Base-by-base conservation (phyloP, 2,329 filamentous ascomycete genomes). In the Aspergillus caelatus region DNA sequence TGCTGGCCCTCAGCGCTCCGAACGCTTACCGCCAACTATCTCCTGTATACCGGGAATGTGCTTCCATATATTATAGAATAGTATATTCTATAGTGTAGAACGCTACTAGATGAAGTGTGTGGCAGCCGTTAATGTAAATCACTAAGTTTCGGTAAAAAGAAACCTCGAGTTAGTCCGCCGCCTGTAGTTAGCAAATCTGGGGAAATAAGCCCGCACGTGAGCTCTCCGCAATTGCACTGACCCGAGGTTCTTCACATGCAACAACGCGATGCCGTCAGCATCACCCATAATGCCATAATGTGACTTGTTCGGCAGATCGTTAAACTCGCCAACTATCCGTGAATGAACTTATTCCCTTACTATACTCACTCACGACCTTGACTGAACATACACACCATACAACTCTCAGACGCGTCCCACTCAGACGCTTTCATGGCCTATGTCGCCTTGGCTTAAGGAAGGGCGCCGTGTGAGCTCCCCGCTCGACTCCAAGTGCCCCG, bases 201-300 rank as follows among this genome's bases (percentile, higher is more conserved):
- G 62, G 63, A 64, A 63, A 34, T 11, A 12, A 50, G 19, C 21
- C 58, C 57, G 62, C 69, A 71, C 69, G 69, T 71, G 69, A 71
- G 67, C 34, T 43, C 56, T 63, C 58, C 41, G 48, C 58, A 62
- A 62, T 59, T 64, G 54, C 58, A 43, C 32, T 62, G 65, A 58
- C 65, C 69, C 69, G 69, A 71, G 69, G 69, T 71, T 71, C 64
- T 67, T 71, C 69, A 71, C 69, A 71, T 71, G 69, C 64, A 63
- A 65, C 56, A 21, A 53, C 46, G 50, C 21, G 11, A 32, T 32
- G 36, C 53, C 43, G 57, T 61, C 60, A 65, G 56, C 60, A 56
- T 56, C 58, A 41, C 36, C 34, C 57, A 57, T 57, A 62, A 66
- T 64, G 64, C 34, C 57, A 57, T 57, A 62, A 66, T 64, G 64